A percentile compares a stretch with the other conserved stretches of the same genome.
Conservation (phyloP, 768 basidiomycete genomes). For the Auricularia sp. region DNA sequence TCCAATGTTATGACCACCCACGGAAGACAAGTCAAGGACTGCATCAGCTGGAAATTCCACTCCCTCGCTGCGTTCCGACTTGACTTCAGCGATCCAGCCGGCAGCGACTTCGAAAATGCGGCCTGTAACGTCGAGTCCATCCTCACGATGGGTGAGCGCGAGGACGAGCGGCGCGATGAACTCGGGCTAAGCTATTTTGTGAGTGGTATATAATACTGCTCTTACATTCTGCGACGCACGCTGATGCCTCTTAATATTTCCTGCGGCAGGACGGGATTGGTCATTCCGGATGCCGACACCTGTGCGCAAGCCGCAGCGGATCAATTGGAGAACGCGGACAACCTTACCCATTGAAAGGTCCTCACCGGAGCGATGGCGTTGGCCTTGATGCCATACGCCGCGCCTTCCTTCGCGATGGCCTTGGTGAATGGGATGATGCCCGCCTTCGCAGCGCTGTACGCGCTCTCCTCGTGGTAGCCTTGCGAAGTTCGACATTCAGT, state of each 20-base stretch:
- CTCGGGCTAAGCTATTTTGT: conserved; percentile 48
- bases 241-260: conserved; percentile 83
- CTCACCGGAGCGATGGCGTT: conserved; percentile 84
- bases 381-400: conserved; percentile 79
- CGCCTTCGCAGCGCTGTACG: conserved; percentile 98
- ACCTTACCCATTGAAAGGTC: conserved; percentile 3
- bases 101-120: conserved; percentile 89
- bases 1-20: too few relatives aligned
- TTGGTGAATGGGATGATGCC: conserved; percentile 89
- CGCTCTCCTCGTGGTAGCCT: conserved; percentile 95
- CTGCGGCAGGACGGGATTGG: conserved; percentile 87
- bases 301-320: conserved; percentile 18
- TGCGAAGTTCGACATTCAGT: neutral
- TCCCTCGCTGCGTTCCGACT: conserved; percentile 52
- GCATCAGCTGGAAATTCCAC: too few relatives aligned
- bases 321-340: too few relatives aligned
- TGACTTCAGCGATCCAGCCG: conserved; percentile 81
- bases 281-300: conserved; percentile 97
- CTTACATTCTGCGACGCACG: conserved; percentile 26
- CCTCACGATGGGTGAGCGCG: conserved; percentile 78
- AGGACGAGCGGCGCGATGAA: conserved; percentile 89
- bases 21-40: too few relatives aligned
- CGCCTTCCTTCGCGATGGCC: conserved; percentile 86
- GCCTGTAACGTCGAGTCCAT: conserved; percentile 58
- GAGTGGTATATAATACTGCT: too few relatives aligned